Conservation (phyloP, 257 asterid genomes). For the Avicennia marina region DNA sequence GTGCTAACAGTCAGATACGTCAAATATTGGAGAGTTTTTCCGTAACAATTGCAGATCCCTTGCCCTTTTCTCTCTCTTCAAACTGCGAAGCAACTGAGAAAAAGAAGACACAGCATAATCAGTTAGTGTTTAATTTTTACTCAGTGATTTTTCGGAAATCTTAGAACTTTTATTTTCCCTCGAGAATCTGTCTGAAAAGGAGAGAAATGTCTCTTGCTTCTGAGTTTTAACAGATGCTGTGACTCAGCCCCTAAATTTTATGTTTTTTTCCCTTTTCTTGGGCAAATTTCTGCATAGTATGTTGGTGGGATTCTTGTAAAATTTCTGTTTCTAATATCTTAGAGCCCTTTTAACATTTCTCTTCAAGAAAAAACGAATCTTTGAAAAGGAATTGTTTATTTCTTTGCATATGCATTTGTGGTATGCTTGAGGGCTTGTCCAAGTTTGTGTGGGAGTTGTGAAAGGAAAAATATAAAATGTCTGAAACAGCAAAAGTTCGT, state of each 20-base stretch:
- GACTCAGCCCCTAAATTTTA: constrained; percentile 4
- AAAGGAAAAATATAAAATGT: constrained; percentile 28
- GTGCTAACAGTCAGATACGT: not conserved
- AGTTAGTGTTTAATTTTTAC: constrained; percentile 8
- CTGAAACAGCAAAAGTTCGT: constrained; percentile 71
- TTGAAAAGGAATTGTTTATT: not conserved
- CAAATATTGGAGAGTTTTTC: constrained; percentile 10
- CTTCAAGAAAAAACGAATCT: constrained; percentile 12
- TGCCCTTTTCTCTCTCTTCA: too few species aligned
- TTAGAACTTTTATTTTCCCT: not conserved
- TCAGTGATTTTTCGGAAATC: constrained; percentile 12
- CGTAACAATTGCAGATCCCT: too few species aligned
- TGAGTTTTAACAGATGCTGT: constrained; percentile 6
- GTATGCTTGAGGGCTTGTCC: too few species aligned
- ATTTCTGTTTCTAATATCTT: not conserved
- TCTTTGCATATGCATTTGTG: constrained; percentile 24
- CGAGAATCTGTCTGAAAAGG: not conserved
- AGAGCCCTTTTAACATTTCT: constrained; percentile 7
- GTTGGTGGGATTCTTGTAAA: not conserved
- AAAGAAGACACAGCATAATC: constrained; percentile 7
- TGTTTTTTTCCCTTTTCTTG: not conserved
- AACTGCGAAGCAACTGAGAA: too few species aligned
- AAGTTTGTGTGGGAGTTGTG: too few species aligned
- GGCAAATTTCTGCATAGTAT: not conserved
- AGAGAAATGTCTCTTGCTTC: constrained; percentile 16